phyloP scores from a whole-genome alignment of 208 protist species.

The Leishmania turanica region DNA sequence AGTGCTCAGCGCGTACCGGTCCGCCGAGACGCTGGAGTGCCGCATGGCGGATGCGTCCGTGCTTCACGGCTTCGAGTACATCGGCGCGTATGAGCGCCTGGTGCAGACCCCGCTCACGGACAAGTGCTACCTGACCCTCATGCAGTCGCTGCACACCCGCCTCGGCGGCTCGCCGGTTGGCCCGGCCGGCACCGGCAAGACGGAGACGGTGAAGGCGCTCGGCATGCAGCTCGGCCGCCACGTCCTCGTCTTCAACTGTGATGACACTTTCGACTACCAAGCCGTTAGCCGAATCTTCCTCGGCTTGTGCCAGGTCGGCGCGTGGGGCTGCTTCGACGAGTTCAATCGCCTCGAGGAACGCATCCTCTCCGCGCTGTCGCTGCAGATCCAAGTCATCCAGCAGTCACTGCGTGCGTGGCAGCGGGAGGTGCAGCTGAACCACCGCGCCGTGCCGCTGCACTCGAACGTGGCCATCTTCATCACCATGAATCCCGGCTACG shows the following conservation, averaged over 20 bases:
- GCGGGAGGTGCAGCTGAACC: conserved; percentile 90
- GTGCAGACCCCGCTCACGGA: conserved; percentile 99
- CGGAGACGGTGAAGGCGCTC: conserved; percentile 99
- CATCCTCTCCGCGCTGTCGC: conserved; percentile 99
- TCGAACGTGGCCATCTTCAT: conserved; percentile 98
- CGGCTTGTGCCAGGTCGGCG: conserved; percentile 99
- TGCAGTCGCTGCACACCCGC: conserved; percentile 96
- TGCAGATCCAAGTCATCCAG: conserved; percentile 99
- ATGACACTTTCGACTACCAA: conserved; percentile 99
- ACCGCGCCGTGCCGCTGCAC: conserved; percentile 90
- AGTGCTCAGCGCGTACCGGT: not conserved
- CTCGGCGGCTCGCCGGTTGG: conserved; percentile 98
- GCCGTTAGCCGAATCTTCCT: conserved; percentile 99
- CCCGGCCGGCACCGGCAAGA: conserved; percentile 99
- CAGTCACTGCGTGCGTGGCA: conserved; percentile 70
- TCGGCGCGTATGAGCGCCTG: conserved; percentile 96
- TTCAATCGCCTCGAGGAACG: conserved; percentile 99
- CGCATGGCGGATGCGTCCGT: conserved; percentile 97
- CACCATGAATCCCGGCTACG: conserved; percentile 99
- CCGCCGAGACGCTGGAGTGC: conserved; percentile 77
- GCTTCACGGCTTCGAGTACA: conserved; percentile 99
- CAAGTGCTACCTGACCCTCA: conserved; percentile 98
- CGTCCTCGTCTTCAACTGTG: conserved; percentile 99
- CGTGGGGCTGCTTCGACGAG: conserved; percentile 99
- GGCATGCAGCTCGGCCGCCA: conserved; percentile 97